These are phyloP conservation scores for Apiospora malaysiana DNA, from an alignment of 2,329 filamentous ascomycete species.

Conservation along the genomic window DNA sequence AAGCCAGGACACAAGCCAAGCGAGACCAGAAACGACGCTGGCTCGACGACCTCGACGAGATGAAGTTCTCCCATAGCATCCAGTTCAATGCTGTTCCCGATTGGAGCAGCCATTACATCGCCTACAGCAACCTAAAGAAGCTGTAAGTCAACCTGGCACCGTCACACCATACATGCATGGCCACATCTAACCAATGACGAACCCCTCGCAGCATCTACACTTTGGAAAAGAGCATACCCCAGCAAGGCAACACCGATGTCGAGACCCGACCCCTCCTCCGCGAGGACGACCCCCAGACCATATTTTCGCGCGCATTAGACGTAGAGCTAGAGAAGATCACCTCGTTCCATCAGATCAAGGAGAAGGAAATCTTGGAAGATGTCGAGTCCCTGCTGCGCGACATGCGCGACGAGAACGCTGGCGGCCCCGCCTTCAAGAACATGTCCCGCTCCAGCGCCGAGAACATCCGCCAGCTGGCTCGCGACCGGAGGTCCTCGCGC, in stretches of 20 bases:
- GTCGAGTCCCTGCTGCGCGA: slow-evolving; percentile 79
- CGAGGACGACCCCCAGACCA: slow-evolving; percentile 75
- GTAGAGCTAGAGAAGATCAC: slow-evolving; percentile 93
- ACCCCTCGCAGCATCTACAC: slow-evolving; percentile 76
- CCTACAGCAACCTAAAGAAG: slow-evolving; percentile 99
- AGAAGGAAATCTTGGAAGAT: slow-evolving; percentile 84
- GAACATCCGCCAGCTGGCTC: slow-evolving; percentile 46
- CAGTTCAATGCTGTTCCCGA: slow-evolving; percentile 99
- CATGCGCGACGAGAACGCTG: slow-evolving; percentile 66
- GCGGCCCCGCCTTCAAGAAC: slow-evolving; percentile 39
- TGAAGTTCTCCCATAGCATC: slow-evolving; percentile 99
- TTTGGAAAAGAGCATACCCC: slow-evolving; percentile 84
- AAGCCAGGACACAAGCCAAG: slow-evolving; percentile 49
- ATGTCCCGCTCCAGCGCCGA: slow-evolving; percentile 36
- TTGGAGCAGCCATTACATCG: slow-evolving; percentile 98
- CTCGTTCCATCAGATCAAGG: slow-evolving; percentile 88
- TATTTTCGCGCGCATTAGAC: slow-evolving; percentile 83
- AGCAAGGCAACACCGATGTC: slow-evolving; percentile 68
- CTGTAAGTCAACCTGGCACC: slow-evolving; percentile 63
- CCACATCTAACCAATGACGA: neutral
- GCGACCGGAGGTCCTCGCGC: slow-evolving; percentile 44
- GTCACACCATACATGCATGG: neutral
- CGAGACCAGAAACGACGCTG: slow-evolving; percentile 68
- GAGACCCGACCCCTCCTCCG: slow-evolving; percentile 85
- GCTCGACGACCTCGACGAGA: slow-evolving; percentile 79